Conservation (phyloP, 2,329 filamentous ascomycete species). For the Botrytis deweyae region DNA sequence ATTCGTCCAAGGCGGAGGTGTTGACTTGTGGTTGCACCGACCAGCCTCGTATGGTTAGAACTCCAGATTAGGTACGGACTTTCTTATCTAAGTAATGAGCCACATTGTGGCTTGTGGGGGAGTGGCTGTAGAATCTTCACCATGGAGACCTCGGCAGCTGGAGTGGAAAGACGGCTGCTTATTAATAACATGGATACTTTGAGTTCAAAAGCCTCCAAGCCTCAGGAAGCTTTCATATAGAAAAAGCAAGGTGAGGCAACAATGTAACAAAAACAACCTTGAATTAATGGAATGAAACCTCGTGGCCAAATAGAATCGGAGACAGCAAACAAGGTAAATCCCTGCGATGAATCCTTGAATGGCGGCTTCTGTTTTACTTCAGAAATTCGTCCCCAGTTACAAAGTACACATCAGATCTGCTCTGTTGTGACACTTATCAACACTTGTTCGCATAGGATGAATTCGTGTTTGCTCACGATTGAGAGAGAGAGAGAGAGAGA, state of each 20-base stretch:
- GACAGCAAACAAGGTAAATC: not conserved
- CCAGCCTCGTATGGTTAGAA: not conserved
- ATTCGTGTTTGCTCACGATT: conserved; percentile 1
- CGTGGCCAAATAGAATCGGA: not conserved
- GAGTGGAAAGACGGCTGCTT: too few species aligned
- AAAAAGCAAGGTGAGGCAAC: not conserved
- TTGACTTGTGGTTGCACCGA: not conserved
- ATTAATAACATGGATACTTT: not conserved
- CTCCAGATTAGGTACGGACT: not conserved
- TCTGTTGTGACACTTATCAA: not conserved
- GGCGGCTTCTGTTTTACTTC: not conserved
- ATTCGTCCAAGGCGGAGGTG: not conserved
- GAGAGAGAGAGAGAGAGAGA: not conserved
- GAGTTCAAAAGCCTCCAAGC: not conserved
- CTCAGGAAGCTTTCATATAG: not conserved
- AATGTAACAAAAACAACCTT: not conserved
- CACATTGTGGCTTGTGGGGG: not conserved
- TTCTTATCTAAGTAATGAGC: not conserved
- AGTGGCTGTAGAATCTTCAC: not conserved
- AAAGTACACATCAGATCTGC: conserved; percentile 4
- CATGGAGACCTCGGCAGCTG: too few species aligned
- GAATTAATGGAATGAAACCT: not conserved
- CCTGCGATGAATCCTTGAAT: not conserved
- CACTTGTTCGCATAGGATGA: too few species aligned
- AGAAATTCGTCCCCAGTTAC: not conserved